Base-by-base conservation (phyloP, 2,329 filamentous ascomycete species). In the Penicillium expansum region DNA sequence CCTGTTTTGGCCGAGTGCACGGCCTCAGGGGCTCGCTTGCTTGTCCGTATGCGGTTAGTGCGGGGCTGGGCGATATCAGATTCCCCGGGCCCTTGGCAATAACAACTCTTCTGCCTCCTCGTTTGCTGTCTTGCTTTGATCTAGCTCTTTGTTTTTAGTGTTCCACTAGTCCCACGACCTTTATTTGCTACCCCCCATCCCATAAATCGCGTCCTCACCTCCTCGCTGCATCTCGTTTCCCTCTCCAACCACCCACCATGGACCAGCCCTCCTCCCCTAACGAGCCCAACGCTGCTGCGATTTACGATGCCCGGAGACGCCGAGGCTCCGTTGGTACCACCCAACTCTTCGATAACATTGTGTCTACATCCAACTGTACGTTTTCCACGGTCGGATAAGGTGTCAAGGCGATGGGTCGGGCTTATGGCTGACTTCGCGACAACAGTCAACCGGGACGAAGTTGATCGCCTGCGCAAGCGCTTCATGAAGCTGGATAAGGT, bases 401-500 rank as follows among this genome's bases (percentile, higher is more conserved):
- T 38, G n/a, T 24, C 2, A 39, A 33, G 18, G 16, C 10, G 20
- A 39, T 29, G 54, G 44, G 35, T 39, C 44, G 22, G 52, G 20
- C 20, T 27, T 9, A 13, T 27, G 43, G 57, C 58, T 59, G 43
- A 63, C 53, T 35, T 30, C 14, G 38, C 38, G 22, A 32, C 16
- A 29, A 67, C 69, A 97, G 93, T 99, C 81, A 91, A 99, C 80
- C 88, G 90, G 75, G 94, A 99, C 71, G 94, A 99, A 77, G 92
- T 99, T 59, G 94, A 97, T 74, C 86, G 94, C 70, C 82, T 99
- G 74, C 86, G 92, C 71, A 99, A 99, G 82, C 86, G 93, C 61
- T 99, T 99, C 74, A 97, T 97, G 93, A 99, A 99, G 80, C 82
- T 99, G 59, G 94, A 99, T 78, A 97, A 97, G 85, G 93, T 94